These are phyloP conservation scores for Eucalyptus pumila DNA, from an alignment of 345 rosid genomes.

Conservation along the genomic window DNA sequence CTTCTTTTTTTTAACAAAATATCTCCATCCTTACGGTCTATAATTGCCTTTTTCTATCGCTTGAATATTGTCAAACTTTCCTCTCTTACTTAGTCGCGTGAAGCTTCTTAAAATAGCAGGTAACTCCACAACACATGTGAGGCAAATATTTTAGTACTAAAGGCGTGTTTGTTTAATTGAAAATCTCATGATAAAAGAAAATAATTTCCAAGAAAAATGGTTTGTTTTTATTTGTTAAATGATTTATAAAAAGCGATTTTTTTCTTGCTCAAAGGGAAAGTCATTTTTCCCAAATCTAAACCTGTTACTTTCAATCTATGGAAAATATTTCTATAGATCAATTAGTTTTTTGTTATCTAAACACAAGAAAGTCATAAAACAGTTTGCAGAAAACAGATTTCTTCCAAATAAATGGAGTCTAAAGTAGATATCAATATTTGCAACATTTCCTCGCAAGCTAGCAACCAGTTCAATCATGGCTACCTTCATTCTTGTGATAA, in stretches of 20 bases:
- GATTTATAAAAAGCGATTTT: accelerated
- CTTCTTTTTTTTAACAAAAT: not conserved
- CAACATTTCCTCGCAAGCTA: too few relatives aligned
- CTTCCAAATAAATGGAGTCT: not conserved
- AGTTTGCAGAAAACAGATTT: too few relatives aligned
- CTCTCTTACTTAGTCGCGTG: not conserved
- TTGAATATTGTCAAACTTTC: not conserved
- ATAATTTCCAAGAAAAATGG: not conserved
- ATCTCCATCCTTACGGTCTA: not conserved
- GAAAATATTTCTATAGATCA: not conserved
- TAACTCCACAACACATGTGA: not conserved
- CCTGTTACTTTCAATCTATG: not conserved
- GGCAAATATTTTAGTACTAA: not conserved
- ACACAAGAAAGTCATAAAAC: too few relatives aligned
- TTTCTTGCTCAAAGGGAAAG: not conserved
- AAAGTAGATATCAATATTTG: not conserved
- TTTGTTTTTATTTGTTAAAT: too few relatives aligned
- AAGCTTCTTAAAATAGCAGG: not conserved
- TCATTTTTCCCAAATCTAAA: not conserved
- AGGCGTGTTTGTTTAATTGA: not conserved
- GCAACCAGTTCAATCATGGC: not conserved
- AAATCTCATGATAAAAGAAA: not conserved
- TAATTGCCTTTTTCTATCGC: not conserved
- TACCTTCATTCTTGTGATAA: not conserved
- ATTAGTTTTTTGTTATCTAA: too few relatives aligned